Evolutionary conservation across 768 basidiomycete species (phyloP).

Genomic region (Mycena alexandri): DNA sequence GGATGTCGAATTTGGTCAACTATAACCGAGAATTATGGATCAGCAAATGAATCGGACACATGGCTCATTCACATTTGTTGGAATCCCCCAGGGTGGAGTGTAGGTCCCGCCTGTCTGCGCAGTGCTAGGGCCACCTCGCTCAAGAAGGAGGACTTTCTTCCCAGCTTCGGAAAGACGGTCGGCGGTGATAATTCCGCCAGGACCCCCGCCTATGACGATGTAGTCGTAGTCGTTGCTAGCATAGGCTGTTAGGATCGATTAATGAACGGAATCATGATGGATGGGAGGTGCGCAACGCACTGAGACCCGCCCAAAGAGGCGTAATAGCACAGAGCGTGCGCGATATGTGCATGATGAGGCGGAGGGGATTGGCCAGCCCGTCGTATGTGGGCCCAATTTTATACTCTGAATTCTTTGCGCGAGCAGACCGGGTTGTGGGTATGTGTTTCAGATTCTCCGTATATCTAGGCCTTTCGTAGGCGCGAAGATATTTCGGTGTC

Average conservation of each 20-base stretch:
- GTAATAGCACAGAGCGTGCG: neutral
- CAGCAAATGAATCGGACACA: neutral
- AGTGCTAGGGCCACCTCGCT: constrained; percentile 73
- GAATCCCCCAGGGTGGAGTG: constrained; percentile 62
- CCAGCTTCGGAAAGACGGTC: constrained; percentile 71
- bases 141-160: constrained; percentile 72
- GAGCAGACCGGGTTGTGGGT: no score
- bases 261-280: neutral
- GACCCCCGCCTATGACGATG: constrained; percentile 69
- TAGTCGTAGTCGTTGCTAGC: constrained; percentile 63
- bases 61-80: constrained; percentile 53
- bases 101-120: constrained; percentile 70
- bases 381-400: no score
- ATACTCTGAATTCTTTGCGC: no score
- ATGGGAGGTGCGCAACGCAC: neutral
- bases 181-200: constrained; percentile 69
- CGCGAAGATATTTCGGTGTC: no score
- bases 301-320: neutral
- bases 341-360: constrained; percentile 5
- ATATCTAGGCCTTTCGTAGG: no score
- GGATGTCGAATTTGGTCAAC: constrained; percentile 76
- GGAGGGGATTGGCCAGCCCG: neutral
- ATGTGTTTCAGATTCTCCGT: no score
- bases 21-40: constrained; percentile 37
- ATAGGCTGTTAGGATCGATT: neutral